Percentiles rank a stretch among this genome's conserved stretches.
phyloP scores from a whole-genome alignment of 176 grass and related monocot genomes.

The Oryza australiensis region DNA sequence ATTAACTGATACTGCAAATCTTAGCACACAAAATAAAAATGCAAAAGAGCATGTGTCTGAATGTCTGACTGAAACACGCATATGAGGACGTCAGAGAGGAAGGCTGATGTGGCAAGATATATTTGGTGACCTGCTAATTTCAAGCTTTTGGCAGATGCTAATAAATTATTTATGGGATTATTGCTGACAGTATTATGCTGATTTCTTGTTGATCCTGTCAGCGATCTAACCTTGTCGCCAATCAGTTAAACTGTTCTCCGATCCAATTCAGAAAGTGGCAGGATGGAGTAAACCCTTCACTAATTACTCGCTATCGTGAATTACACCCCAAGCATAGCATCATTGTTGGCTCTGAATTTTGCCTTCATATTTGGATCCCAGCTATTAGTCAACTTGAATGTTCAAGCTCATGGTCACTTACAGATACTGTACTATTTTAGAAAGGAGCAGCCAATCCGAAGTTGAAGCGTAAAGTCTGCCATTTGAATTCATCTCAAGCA shows the following conservation, averaged over 20 bases:
- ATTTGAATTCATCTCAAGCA: background rate
- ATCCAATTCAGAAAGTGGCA: conserved; percentile 1
- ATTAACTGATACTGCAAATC: conserved; percentile 1
- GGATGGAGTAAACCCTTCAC: background rate
- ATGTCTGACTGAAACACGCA: background rate
- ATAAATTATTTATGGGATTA: background rate
- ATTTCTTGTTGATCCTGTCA: background rate
- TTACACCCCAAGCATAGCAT: background rate
- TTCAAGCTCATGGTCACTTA: background rate
- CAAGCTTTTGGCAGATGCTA: background rate
- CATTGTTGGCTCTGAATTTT: conserved; percentile 18
- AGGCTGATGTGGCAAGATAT: background rate
- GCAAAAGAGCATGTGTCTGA: too few species aligned
- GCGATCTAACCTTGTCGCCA: background rate
- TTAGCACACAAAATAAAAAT: background rate
- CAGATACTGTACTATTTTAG: background rate
- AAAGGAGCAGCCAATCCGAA: background rate
- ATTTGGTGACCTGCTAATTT: conserved; percentile 7
- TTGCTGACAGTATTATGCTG: background rate
- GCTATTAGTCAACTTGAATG: background rate
- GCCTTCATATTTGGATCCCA: background rate
- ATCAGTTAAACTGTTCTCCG: conserved; percentile 8
- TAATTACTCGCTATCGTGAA: conserved; percentile 13
- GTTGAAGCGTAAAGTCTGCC: background rate
- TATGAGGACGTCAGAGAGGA: background rate